phyloP scores from a whole-genome alignment of 1,284 basidiomycete species.

The Rhodotorula sp. region DNA sequence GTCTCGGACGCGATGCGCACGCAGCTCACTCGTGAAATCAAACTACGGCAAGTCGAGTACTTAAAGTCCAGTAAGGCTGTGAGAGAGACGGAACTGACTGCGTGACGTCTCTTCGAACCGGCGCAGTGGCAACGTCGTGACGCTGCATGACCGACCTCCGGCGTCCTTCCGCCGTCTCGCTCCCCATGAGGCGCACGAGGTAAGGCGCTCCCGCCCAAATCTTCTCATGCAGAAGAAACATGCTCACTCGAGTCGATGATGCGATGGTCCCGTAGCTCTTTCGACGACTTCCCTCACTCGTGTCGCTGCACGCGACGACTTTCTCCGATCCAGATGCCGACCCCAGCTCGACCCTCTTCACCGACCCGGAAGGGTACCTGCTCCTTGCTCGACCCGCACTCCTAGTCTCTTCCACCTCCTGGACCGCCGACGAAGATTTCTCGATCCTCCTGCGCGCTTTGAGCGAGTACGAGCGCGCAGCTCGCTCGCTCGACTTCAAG shows the following conservation, averaged over 20 bases:
- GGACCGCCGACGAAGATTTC: conserved; percentile 98
- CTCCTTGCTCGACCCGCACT: conserved; percentile 75
- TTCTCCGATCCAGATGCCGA: conserved; percentile 6
- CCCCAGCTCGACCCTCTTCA: conserved; percentile 40
- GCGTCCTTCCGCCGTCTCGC: conserved; percentile 69
- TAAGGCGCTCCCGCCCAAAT: conserved; percentile 47
- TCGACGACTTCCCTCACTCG: conserved; percentile 52
- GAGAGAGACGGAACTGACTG: neutral
- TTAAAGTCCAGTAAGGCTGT: neutral
- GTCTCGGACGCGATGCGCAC: conserved; percentile 86
- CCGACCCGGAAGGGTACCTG: conserved; percentile 47
- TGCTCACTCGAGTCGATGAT: neutral
- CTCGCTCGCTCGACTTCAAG: conserved; percentile 43
- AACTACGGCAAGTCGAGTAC: conserved; percentile 62
- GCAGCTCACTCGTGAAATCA: conserved; percentile 69
- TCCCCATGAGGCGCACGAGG: conserved; percentile 69
- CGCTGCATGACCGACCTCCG: conserved; percentile 86
- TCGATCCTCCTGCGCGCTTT: conserved; percentile 73
- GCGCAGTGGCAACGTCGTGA: conserved; percentile 67
- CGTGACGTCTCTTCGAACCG: neutral
- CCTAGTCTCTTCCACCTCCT: conserved; percentile 87
- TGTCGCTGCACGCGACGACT: conserved; percentile 36
- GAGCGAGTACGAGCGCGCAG: conserved; percentile 62
- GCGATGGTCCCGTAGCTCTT: conserved; percentile 56
- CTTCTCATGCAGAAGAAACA: neutral